Percentiles rank a stretch among this genome's conserved stretches.
Evolutionary conservation across 192 early-diverging fungal species (phyloP).

Genomic region (Mortierella alpina): DNA sequence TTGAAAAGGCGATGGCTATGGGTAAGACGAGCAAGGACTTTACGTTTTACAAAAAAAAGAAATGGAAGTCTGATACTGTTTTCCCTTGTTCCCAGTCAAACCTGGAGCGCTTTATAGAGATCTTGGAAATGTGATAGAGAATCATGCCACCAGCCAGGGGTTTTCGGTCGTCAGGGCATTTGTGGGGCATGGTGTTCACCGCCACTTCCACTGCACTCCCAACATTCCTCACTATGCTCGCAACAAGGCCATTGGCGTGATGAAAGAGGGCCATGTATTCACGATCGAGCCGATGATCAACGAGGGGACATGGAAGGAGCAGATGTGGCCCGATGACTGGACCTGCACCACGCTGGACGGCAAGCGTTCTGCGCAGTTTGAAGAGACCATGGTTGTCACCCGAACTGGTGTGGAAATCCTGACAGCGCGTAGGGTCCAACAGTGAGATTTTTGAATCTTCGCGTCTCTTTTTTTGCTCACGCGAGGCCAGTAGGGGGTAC

Average conservation of each 20-base stretch:
- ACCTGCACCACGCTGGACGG: conserved; percentile 92
- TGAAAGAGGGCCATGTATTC: conserved; percentile 96
- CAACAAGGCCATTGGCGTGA: conserved; percentile 93
- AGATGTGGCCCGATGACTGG: conserved; percentile 86
- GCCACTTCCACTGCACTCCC: conserved; percentile 91
- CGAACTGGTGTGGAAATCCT: conserved; percentile 92
- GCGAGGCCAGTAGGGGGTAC: conserved; percentile 8
- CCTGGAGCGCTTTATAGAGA: conserved; percentile 94
- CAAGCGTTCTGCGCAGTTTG: conserved; percentile 97
- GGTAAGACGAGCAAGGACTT: conserved; percentile 56
- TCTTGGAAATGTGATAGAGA: conserved; percentile 90
- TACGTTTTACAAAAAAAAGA: not conserved
- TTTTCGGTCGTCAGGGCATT: conserved; percentile 94
- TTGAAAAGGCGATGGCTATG: conserved; percentile 92
- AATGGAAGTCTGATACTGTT: not conserved
- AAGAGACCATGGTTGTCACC: conserved; percentile 94
- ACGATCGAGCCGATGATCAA: conserved; percentile 99
- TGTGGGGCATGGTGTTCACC: conserved; percentile 91
- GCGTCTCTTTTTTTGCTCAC: conserved; percentile 3
- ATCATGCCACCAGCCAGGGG: conserved; percentile 82
- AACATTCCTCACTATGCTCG: conserved; percentile 94
- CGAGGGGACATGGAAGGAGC: conserved; percentile 79
- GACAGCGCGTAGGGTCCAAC: conserved; percentile 37
- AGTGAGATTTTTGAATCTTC: not conserved
- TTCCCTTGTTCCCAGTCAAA: conserved; percentile 67